Base-by-base conservation (phyloP, 257 asterid genomes). In the Perilla frutescens region DNA sequence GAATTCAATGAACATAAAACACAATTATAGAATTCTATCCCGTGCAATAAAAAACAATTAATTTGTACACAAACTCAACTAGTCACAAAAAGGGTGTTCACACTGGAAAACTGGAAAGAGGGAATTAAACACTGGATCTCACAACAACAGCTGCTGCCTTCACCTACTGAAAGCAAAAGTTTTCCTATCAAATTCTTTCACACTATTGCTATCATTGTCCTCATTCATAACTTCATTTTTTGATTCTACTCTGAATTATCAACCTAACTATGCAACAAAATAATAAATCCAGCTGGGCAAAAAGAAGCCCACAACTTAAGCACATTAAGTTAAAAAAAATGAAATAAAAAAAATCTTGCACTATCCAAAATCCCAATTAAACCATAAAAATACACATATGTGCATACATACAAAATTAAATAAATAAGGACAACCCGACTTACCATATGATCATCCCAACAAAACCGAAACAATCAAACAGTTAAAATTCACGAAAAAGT, bases 121-220 rank as follows among this genome's bases (percentile, higher is more conserved):
- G 45, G 57, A 70, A 58, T 48, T 56, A 47, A 37, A 66, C 62
- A 53, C 45, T n/a, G 26, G 8, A 56, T 12, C 55, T 68, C 44
- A 15, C 13, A 65, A 50, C 70, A 54, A 49, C 45, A 67, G 47
- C 70, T 26, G 56, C 59, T 72, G 50, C 50, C 67, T 32, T 58
- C 32, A 63, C 73, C 50, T 60, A 63, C 13, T 1, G 68, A 61
- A 36, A 71, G 56, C 55, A 14, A 53, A 9, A 70, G 15, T 29
- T 36, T 59, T 47, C 70, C 20, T 13, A 13, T 32, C 63, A 34
- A 62, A 62, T 5, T 13, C n/a, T 31, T n/a, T 50, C 36, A 2
- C 7, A 61, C 14, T 41, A 61, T 3, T 37, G 31, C 60, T 62
- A 54, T 14, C 44, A 68, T 11, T 34, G 53, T 20, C 47, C 50